Base-by-base conservation (phyloP, 257 asterid genomes). In the Fraxinus excelsior region DNA sequence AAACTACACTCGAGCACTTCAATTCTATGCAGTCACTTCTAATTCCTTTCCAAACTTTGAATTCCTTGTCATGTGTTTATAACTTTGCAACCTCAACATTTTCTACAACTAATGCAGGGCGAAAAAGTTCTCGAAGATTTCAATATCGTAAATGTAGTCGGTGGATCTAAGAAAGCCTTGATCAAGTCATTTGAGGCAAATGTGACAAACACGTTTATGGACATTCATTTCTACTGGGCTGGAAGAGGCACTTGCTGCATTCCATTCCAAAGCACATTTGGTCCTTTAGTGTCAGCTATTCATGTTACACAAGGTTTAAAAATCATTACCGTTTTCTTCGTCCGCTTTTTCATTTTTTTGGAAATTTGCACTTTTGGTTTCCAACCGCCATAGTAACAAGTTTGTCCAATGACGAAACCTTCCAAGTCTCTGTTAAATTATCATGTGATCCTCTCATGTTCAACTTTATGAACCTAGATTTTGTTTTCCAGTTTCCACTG, bases 231-330 rank as follows among this genome's bases (percentile, higher is more conserved):
- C 69, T 26, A 72, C 53, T 85, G 96, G 91, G 88, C 88, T 34
- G 93, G 96, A 31, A 90, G 78, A 79, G 96, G 96, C 53, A 87
- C 93, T 26, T 88, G 93, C 71, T 90, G 93, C 87, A 88, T 88
- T 73, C 93, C 93, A 12, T 6, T 78, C 72, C 96, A 88, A 70
- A 90, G 96, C 90, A 90, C 89, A 10, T 88, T 58, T 16, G 91
- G 96, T 37, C 93, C 93, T 40, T 58, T 88, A 46, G 85, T 90
- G 68, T 90, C 93, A 0, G 93, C 90, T 37, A 72, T 88, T 67
- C 90, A 67, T 34, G 90, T 88, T 28, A 74, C 85, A 66, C 82
- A 82, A 90, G 91, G 93, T 90, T 84, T 53, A 29, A 9, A 44
- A 67, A 35, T 9, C 60, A 16, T 35, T 40, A 73, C 69, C 58